Percentiles rank a stretch among this genome's conserved stretches.
phyloP scores from a whole-genome alignment of 768 basidiomycete species.

The Amanita exitialis region DNA sequence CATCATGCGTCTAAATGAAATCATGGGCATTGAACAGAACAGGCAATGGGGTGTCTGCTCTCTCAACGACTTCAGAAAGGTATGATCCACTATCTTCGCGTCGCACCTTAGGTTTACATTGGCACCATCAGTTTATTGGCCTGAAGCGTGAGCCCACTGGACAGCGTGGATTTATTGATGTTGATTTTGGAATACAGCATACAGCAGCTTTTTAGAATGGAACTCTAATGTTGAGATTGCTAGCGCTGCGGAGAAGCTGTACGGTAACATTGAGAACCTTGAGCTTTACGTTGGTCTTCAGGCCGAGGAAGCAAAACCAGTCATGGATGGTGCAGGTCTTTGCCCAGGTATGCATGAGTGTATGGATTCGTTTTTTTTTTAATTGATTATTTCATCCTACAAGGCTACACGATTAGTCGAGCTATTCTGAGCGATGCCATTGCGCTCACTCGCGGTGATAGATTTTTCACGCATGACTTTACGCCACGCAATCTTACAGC shows the following conservation, averaged over 20 bases:
- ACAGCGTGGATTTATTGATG: neutral
- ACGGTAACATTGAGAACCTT: constrained; percentile 64
- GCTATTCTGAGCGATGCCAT: constrained; percentile 84
- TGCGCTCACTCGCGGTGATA: constrained; percentile 77
- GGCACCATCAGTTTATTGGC: constrained; percentile 49
- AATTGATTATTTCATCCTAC: neutral
- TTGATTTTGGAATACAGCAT: constrained; percentile 31
- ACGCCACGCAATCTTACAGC: constrained; percentile 74
- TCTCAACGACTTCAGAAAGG: constrained; percentile 75
- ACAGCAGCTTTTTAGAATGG: constrained; percentile 69
- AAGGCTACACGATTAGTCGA: constrained; percentile 74
- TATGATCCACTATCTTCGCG: constrained; percentile 11
- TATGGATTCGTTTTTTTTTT: neutral
- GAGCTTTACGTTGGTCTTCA: constrained; percentile 79
- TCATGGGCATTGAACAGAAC: constrained; percentile 77
- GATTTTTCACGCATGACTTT: constrained; percentile 74
- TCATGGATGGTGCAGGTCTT: constrained; percentile 71
- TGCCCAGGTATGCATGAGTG: constrained; percentile 51
- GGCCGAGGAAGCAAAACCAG: constrained; percentile 67
- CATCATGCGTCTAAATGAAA: constrained; percentile 68
- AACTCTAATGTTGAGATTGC: constrained; percentile 65
- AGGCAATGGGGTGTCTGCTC: constrained; percentile 76
- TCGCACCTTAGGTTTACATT: neutral
- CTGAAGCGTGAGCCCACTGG: constrained; percentile 45
- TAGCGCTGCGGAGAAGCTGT: constrained; percentile 65